These are phyloP conservation scores for Crithidia brevicula DNA, from an alignment of 208 protist species.

Conservation along the genomic window DNA sequence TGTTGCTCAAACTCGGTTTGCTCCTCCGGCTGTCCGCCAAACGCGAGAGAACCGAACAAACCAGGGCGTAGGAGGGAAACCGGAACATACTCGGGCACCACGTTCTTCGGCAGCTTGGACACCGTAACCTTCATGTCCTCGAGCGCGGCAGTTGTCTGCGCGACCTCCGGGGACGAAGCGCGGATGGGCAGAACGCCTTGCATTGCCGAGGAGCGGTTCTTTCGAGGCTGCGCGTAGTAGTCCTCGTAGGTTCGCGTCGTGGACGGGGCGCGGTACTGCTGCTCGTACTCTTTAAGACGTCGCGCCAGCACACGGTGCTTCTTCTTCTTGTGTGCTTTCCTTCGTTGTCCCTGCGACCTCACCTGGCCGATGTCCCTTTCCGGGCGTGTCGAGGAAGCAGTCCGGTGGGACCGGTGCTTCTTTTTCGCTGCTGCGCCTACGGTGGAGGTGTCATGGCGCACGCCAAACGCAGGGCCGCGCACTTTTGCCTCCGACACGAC, in stretches of 20 bases:
- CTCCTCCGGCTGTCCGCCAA: conserved; percentile 46
- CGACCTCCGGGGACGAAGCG: conserved; percentile 4
- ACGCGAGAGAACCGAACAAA: conserved; percentile 52
- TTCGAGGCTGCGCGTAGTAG: conserved; percentile 50
- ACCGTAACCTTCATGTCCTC: conserved; percentile 40
- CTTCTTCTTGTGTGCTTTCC: conserved; percentile 24
- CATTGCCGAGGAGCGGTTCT: neutral
- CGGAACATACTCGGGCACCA: conserved; percentile 39
- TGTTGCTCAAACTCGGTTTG: conserved; percentile 40
- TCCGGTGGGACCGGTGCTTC: neutral
- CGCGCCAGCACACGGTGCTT: conserved; percentile 30
- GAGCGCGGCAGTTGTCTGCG: conserved; percentile 24
- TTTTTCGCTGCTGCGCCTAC: neutral
- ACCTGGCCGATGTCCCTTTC: neutral
- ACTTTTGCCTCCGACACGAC: neutral
- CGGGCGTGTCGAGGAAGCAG: neutral
- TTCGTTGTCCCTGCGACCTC: neutral
- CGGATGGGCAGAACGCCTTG: conserved; percentile 10
- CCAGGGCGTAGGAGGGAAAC: conserved; percentile 32
- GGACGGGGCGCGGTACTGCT: conserved; percentile 41
- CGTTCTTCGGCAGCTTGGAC: conserved; percentile 36
- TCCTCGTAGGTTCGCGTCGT: conserved; percentile 59
- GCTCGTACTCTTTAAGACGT: conserved; percentile 61
- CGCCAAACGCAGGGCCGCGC: neutral
- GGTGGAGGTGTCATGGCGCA: neutral